A percentile compares a stretch with the other conserved stretches of the same genome.
Evolutionary conservation across 495 filamentous ascomycete genomes (phyloP).

Genomic region (Trichoderma gamsii): DNA sequence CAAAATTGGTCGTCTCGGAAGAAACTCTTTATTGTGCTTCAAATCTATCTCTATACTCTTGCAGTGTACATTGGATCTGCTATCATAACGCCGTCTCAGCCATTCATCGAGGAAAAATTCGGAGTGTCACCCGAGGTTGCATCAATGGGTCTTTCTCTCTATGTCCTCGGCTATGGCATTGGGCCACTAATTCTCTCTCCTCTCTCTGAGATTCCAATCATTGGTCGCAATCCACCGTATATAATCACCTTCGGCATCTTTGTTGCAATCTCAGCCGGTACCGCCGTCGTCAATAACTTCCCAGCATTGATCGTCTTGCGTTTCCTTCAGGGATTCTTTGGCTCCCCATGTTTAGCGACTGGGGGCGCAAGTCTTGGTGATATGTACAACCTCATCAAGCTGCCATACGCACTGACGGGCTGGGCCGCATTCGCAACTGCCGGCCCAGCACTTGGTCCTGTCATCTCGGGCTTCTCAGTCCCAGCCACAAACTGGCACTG

Average conservation of each 20-base stretch:
- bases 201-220: constrained; percentile 51
- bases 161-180: not conserved
- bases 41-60: not conserved
- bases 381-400: constrained; percentile 61
- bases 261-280: constrained; percentile 66
- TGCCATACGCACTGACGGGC: constrained; percentile 67
- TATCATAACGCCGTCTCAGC: not conserved
- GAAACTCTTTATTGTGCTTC: not conserved
- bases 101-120: not conserved
- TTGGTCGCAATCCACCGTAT: constrained; percentile 60
- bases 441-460: constrained; percentile 51
- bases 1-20: not conserved
- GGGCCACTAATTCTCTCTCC: not conserved
- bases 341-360: constrained; percentile 68
- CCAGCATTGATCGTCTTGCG: constrained; percentile 64
- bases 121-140: not conserved
- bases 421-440: constrained; percentile 45
- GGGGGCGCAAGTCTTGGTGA: constrained; percentile 74
- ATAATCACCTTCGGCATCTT: constrained; percentile 64
- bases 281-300: constrained; percentile 66
- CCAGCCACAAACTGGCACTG: constrained; percentile 50
- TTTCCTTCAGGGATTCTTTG: constrained; percentile 70
- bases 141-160: not conserved
- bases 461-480: constrained; percentile 58
- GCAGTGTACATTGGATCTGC: not conserved